Conservation (phyloP, 2,329 filamentous ascomycete species). For the Hymenoscyphus scutula region DNA sequence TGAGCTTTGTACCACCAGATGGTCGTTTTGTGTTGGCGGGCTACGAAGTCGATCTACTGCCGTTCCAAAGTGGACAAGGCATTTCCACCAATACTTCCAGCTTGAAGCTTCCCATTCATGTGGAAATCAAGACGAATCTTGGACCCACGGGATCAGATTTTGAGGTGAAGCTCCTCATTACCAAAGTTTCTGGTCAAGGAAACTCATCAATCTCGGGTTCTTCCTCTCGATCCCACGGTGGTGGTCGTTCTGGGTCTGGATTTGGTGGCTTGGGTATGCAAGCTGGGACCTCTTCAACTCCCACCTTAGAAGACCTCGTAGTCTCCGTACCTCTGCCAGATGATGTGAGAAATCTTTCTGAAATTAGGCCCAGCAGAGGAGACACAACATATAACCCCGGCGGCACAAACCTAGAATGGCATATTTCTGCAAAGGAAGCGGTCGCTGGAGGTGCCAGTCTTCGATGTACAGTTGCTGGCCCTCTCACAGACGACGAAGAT, state of each 20-base stretch:
- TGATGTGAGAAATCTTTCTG: slow-evolving; percentile 77
- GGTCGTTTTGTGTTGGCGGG: slow-evolving; percentile 90
- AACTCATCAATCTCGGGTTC: slow-evolving; percentile 42
- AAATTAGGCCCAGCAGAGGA: slow-evolving; percentile 76
- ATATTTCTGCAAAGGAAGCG: slow-evolving; percentile 74
- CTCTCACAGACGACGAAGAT: slow-evolving; percentile 48
- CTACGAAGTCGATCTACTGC: slow-evolving; percentile 89
- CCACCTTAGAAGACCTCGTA: slow-evolving; percentile 70
- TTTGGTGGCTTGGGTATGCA: slow-evolving; percentile 44
- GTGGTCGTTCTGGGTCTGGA: slow-evolving; percentile 46
- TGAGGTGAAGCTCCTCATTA: slow-evolving; percentile 75
- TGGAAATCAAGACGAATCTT: slow-evolving; percentile 79
- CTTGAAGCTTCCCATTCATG: slow-evolving; percentile 75
- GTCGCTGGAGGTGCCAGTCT: slow-evolving; percentile 69
- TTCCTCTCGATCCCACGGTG: slow-evolving; percentile 35
- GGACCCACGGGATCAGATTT: slow-evolving; percentile 79
- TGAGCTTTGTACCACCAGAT: slow-evolving; percentile 96
- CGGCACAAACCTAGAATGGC: slow-evolving; percentile 76
- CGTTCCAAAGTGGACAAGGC: slow-evolving; percentile 59
- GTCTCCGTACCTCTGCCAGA: slow-evolving; percentile 77
- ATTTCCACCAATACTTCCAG: slow-evolving; percentile 53
- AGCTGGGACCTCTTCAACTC: slow-evolving; percentile 43
- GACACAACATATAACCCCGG: slow-evolving; percentile 79
- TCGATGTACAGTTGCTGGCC: slow-evolving; percentile 76
- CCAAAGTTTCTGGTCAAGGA: slow-evolving; percentile 56